phyloP scores from a whole-genome alignment of 148 eudicot species.

The Fagopyrum esculentum region DNA sequence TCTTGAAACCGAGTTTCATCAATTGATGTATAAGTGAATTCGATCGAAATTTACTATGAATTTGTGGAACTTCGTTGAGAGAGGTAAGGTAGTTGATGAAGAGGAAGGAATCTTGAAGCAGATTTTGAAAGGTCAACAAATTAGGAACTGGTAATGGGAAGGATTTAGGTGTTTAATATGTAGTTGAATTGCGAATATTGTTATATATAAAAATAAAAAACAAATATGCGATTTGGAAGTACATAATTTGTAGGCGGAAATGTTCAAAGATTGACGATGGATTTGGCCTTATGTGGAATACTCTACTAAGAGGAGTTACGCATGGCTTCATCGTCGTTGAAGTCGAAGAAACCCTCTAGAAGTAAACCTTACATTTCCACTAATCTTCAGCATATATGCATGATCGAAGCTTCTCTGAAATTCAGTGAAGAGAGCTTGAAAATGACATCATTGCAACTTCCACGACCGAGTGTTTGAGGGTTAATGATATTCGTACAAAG shows the following conservation, averaged over 20 bases:
- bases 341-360: constrained; percentile 5
- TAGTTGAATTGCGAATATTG: not conserved
- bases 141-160: not conserved
- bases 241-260: not conserved
- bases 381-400: not conserved
- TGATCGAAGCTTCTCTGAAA: no score
- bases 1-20: constrained; percentile 11
- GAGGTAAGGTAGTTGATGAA: not conserved
- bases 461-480: no score
- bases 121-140: not conserved
- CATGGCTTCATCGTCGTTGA: not conserved
- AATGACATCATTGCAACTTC: no score
- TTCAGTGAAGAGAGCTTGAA: no score
- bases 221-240: not conserved
- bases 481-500: no score
- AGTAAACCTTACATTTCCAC: not conserved
- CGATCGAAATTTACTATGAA: not conserved
- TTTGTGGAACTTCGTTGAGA: not conserved
- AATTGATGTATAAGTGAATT: not conserved
- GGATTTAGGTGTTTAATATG: not conserved
- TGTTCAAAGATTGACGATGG: constrained; percentile 2
- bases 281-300: not conserved
- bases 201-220: not conserved
- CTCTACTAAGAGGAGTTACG: not conserved
- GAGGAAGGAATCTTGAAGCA: not conserved